Conservation (phyloP, 2,329 filamentous ascomycete genomes). For the Aspergillus thermomutatus region DNA sequence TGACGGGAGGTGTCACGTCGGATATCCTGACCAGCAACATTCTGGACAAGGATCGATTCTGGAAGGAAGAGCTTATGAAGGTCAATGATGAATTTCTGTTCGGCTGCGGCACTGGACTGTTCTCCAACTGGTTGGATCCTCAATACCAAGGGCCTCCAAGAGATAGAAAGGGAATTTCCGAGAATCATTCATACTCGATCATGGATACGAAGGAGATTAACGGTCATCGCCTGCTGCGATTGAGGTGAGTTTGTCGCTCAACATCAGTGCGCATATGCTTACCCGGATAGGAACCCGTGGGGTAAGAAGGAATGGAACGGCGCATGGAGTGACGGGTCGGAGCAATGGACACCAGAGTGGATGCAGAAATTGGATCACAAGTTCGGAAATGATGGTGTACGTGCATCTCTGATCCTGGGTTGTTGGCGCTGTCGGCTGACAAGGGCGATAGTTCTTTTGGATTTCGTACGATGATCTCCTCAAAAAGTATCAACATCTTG, state of each 20-base stretch:
- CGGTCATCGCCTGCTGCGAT: conserved; percentile 60
- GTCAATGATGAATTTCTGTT: conserved; percentile 72
- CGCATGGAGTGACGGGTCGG: conserved; percentile 76
- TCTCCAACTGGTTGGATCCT: conserved; percentile 43
- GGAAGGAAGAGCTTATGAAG: conserved; percentile 74
- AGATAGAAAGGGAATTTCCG: conserved; percentile 43
- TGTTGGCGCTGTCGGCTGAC: conserved; percentile 3
- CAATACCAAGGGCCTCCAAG: conserved; percentile 32
- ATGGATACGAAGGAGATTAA: conserved; percentile 60
- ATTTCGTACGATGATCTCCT: conserved; percentile 59
- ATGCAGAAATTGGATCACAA: conserved; percentile 68
- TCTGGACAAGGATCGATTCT: conserved; percentile 71
- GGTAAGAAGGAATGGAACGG: conserved; percentile 78
- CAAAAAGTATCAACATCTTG: conserved; percentile 57
- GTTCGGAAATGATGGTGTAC: conserved; percentile 70
- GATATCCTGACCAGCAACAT: conserved; percentile 47
- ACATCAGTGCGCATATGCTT: conserved; percentile 5
- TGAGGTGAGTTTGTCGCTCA: conserved; percentile 45
- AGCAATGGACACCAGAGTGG: conserved; percentile 80
- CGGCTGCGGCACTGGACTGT: conserved; percentile 46
- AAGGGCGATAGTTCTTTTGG: conserved; percentile 49
- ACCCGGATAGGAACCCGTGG: conserved; percentile 68
- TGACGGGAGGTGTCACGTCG: conserved; percentile 52
- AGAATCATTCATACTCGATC: conserved; percentile 56
- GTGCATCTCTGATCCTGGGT: background rate